These are phyloP conservation scores for Chionographis japonica DNA, from an alignment of 106 monocot genomes.

Conservation along the genomic window DNA sequence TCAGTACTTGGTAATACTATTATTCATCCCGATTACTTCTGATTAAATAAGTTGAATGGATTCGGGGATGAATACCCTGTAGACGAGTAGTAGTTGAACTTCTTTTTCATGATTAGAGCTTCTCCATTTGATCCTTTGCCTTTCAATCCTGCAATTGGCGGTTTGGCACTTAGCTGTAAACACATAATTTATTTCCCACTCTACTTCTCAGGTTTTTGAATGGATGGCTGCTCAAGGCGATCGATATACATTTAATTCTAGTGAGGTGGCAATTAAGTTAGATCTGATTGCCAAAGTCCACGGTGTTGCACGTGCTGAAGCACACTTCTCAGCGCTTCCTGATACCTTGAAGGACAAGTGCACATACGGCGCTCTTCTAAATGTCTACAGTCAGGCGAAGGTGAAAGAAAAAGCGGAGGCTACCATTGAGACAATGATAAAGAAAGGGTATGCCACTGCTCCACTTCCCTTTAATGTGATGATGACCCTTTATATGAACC, in stretches of 20 bases:
- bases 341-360: slow-evolving; percentile 71
- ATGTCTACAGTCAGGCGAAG: slow-evolving; percentile 66
- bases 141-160: too few relatives aligned
- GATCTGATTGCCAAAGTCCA: slow-evolving; percentile 86
- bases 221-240: slow-evolving; percentile 67
- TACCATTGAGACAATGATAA: slow-evolving; percentile 50
- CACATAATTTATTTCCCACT: background rate
- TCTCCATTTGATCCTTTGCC: too few relatives aligned
- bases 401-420: slow-evolving; percentile 70
- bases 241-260: slow-evolving; percentile 57
- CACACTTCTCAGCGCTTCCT: slow-evolving; percentile 54
- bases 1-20: too few relatives aligned
- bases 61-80: too few relatives aligned
- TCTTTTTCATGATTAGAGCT: too few relatives aligned
- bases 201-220: slow-evolving; percentile 59
- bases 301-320: slow-evolving; percentile 61
- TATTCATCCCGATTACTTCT: too few relatives aligned
- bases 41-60: too few relatives aligned
- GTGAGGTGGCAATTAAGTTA: slow-evolving; percentile 78
- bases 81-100: too few relatives aligned
- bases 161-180: background rate
- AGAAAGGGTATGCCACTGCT: slow-evolving; percentile 48
- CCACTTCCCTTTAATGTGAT: slow-evolving; percentile 83
- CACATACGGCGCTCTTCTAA: slow-evolving; percentile 81
- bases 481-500: slow-evolving; percentile 94